Conservation (phyloP, 2,329 filamentous ascomycete genomes). For the Alternaria panax region DNA sequence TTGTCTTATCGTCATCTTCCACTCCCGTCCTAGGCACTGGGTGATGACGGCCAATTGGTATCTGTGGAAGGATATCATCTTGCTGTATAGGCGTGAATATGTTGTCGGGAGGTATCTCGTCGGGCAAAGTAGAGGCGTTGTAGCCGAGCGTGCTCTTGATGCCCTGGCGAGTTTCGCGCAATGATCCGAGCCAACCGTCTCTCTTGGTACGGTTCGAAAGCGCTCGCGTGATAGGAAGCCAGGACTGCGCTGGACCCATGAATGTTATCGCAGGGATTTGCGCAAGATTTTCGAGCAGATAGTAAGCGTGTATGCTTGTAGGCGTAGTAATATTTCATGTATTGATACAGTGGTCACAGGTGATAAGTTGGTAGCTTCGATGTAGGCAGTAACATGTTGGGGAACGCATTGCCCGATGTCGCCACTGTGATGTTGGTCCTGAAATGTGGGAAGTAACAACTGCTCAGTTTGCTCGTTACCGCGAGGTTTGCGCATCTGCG, state of each 20-base stretch:
- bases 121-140: neutral
- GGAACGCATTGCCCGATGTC: neutral
- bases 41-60: slow-evolving; percentile 50
- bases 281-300: neutral
- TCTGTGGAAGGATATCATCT: slow-evolving; percentile 52
- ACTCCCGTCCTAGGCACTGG: slow-evolving; percentile 51
- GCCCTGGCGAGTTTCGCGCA: slow-evolving; percentile 17
- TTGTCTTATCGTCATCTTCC: slow-evolving; percentile 48
- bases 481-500: too few species aligned
- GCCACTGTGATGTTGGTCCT: slow-evolving; percentile 1
- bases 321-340: neutral
- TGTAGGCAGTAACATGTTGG: neutral
- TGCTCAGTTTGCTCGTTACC: slow-evolving; percentile 6
- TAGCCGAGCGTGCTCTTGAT: slow-evolving; percentile 18
- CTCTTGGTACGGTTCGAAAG: slow-evolving; percentile 3
- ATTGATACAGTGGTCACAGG: neutral
- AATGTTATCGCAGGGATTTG: neutral
- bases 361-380: neutral
- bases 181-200: slow-evolving; percentile 13
- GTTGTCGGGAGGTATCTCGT: slow-evolving; percentile 34
- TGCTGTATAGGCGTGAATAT: slow-evolving; percentile 54
- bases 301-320: neutral
- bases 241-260: slow-evolving; percentile 21
- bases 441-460: slow-evolving; percentile 11
- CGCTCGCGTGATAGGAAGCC: neutral